Evolutionary conservation across 176 grass and related monocot genomes (phyloP).

Genomic region (Eleusine indica): DNA sequence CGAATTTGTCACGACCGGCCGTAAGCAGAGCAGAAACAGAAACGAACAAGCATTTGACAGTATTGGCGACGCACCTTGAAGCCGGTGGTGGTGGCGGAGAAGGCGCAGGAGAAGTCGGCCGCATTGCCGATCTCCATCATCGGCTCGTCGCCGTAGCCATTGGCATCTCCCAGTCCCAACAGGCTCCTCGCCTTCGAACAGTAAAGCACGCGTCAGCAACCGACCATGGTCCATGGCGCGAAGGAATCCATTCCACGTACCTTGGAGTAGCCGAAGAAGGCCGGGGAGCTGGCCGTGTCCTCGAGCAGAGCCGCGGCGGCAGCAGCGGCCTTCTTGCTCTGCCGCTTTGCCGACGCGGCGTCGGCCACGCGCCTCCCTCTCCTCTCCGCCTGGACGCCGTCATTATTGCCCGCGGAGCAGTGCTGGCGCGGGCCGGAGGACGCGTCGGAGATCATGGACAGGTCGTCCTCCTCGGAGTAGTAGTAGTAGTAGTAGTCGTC

Average conservation of each 20-base stretch:
- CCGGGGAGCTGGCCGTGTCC: constrained; percentile 93
- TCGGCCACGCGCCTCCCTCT: constrained; percentile 35
- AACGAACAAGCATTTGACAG: not conserved
- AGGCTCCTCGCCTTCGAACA: constrained; percentile 34
- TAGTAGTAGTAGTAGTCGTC: not conserved
- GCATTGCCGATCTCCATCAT: constrained; percentile 41
- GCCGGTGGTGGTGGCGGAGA: constrained; percentile 43
- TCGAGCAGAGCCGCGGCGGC: constrained; percentile 57
- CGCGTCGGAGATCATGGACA: constrained; percentile 97
- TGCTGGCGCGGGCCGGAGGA: constrained; percentile 90
- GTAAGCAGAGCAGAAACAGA: not conserved
- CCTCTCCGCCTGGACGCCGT: constrained; percentile 22
- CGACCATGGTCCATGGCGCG: not conserved
- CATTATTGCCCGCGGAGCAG: constrained; percentile 45
- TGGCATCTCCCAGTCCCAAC: not conserved
- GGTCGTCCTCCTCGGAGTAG: constrained; percentile 65
- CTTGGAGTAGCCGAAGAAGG: constrained; percentile 56
- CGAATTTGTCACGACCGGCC: constrained; percentile 25
- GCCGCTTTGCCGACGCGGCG: constrained; percentile 38
- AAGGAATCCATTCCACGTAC: not conserved
- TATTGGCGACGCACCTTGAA: constrained; percentile 41
- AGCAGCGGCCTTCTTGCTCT: constrained; percentile 24
- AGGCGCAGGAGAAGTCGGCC: constrained; percentile 51
- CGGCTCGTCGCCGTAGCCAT: constrained; percentile 21
- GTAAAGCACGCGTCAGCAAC: not conserved